These are phyloP conservation scores for Ascomycota sp. DNA, from an alignment of 2,329 filamentous ascomycete species.

Conservation along the genomic window DNA sequence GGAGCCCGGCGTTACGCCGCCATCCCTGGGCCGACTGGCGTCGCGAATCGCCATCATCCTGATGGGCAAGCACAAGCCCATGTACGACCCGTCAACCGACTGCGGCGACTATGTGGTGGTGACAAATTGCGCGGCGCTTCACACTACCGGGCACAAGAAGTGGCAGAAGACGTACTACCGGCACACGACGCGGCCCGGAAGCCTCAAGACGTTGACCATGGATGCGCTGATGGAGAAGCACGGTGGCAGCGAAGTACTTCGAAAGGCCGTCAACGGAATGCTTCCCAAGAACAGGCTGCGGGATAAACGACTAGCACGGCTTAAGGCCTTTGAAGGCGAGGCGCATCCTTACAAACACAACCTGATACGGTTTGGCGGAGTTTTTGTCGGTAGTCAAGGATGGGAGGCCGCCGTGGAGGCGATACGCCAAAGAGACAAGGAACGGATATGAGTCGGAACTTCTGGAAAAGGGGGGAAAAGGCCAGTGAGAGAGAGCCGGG, in stretches of 20 bases:
- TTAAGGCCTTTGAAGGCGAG: conserved; percentile 92
- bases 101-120: conserved; percentile 98
- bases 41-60: conserved; percentile 69
- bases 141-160: conserved; percentile 80
- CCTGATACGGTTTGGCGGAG: conserved; percentile 50
- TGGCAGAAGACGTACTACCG: conserved; percentile 91
- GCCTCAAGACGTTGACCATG: conserved; percentile 77
- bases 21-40: conserved; percentile 76
- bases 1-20: conserved; percentile 37
- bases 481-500: not conserved
- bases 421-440: conserved; percentile 26
- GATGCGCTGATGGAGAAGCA: conserved; percentile 86
- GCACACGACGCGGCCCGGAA: conserved; percentile 79
- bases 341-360: conserved; percentile 86
- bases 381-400: conserved; percentile 29
- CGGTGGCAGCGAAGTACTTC: conserved; percentile 77
- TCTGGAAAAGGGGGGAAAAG: not conserved
- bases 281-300: conserved; percentile 87
- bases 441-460: conserved; percentile 24
- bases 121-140: conserved; percentile 67
- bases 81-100: conserved; percentile 91
- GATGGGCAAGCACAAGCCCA: conserved; percentile 99
- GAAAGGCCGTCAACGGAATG: conserved; percentile 90
- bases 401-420: conserved; percentile 31
- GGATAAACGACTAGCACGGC: conserved; percentile 64